Evolutionary conservation across 495 filamentous ascomycete genomes (phyloP).

Genomic region (Stereocaulon alpinum): DNA sequence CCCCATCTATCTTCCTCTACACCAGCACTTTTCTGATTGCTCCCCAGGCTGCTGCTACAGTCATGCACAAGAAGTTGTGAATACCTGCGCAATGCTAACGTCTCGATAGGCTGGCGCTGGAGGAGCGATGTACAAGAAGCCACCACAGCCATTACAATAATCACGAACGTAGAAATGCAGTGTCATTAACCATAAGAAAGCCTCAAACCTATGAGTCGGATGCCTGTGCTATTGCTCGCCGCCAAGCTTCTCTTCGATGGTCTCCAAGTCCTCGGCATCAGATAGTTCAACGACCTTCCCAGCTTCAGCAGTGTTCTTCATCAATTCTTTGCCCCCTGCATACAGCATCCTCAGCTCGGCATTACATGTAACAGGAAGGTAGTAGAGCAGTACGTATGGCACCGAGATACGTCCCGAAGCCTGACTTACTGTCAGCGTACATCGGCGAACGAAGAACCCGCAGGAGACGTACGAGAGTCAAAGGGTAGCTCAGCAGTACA

Average conservation of each 20-base stretch:
- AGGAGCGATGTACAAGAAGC: slow-evolving; percentile 31
- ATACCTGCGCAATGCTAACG: background rate
- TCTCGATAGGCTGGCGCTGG: slow-evolving; percentile 27
- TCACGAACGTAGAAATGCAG: background rate
- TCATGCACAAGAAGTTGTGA: slow-evolving; percentile 42
- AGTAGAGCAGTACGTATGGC: slow-evolving; percentile 90
- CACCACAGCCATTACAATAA: slow-evolving; percentile 3
- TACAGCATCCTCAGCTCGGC: slow-evolving; percentile 81
- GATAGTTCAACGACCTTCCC: slow-evolving; percentile 72
- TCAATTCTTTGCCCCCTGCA: slow-evolving; percentile 86
- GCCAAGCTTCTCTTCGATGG: slow-evolving; percentile 58
- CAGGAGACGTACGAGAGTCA: slow-evolving; percentile 56
- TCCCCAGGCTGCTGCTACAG: slow-evolving; percentile 39
- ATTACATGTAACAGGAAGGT: slow-evolving; percentile 83
- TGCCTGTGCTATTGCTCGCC: slow-evolving; percentile 21
- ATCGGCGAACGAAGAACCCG: background rate
- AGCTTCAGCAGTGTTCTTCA: slow-evolving; percentile 82
- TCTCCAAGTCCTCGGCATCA: slow-evolving; percentile 61
- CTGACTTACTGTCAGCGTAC: slow-evolving; percentile 26
- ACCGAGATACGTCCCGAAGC: slow-evolving; percentile 53
- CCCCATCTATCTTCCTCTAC: background rate
- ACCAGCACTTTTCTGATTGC: slow-evolving; percentile 7
- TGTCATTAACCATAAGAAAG: background rate
- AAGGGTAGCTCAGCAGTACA: slow-evolving; percentile 78
- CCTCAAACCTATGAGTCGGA: background rate